Percentiles rank a stretch among this genome's conserved stretches.
These are phyloP conservation scores for Wickerhamomyces hampshirensis DNA, from an alignment of 805 yeast species.

Conservation along the genomic window DNA sequence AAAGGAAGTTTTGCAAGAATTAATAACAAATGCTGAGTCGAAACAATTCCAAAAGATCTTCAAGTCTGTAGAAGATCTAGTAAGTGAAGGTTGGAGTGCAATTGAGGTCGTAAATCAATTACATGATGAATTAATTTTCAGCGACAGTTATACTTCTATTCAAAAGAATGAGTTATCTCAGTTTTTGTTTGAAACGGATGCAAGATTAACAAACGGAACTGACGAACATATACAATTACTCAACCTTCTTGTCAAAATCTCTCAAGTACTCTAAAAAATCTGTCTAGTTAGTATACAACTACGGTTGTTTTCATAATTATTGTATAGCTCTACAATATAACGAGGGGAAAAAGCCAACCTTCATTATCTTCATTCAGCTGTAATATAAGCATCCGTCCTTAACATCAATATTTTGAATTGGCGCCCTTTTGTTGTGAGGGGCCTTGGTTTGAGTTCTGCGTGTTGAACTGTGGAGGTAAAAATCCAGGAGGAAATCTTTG, in stretches of 20 bases:
- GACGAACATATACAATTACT: conserved; percentile 83
- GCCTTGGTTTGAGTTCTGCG: background rate
- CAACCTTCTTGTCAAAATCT: conserved; percentile 53
- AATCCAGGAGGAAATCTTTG: conserved; percentile 1
- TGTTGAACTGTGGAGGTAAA: background rate
- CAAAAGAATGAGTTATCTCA: conserved; percentile 64
- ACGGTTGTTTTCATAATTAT: too few relatives aligned
- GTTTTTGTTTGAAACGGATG: conserved; percentile 70
- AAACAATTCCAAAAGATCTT: conserved; percentile 32
- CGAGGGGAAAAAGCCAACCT: too few relatives aligned
- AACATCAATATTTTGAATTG: background rate
- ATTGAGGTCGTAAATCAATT: conserved; percentile 66
- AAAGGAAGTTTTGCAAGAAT: conserved; percentile 34
- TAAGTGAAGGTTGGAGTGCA: conserved; percentile 74
- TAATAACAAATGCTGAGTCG: conserved; percentile 35
- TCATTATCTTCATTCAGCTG: too few relatives aligned
- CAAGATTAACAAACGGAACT: conserved; percentile 73
- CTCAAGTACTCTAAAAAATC: conserved; percentile 28
- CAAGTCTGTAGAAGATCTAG: conserved; percentile 42
- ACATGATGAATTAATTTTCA: conserved; percentile 60
- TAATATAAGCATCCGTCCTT: too few relatives aligned
- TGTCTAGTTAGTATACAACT: too few relatives aligned
- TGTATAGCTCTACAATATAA: too few relatives aligned
- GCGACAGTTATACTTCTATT: conserved; percentile 41
- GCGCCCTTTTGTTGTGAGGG: background rate